Evolutionary conservation across 331 rosid genomes (phyloP).

Genomic region (Arachis monticola): DNA sequence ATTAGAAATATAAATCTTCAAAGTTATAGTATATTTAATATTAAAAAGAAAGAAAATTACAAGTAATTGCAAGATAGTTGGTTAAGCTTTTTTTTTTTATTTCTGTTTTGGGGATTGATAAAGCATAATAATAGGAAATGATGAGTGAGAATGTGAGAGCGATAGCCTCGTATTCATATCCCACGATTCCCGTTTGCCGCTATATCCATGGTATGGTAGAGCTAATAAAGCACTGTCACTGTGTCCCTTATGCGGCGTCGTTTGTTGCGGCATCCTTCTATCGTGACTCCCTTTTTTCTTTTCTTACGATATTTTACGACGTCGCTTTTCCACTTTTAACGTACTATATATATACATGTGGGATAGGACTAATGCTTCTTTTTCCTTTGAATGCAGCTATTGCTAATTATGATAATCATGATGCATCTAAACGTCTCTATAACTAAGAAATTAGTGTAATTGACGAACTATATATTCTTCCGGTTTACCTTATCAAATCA

Average conservation of each 20-base stretch:
- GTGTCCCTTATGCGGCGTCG: slow-evolving; percentile 30
- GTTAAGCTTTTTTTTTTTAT: background rate
- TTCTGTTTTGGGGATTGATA: slow-evolving; percentile 39
- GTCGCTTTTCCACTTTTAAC: slow-evolving; percentile 27
- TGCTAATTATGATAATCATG: too few species aligned
- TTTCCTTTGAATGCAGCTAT: background rate
- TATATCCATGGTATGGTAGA: background rate
- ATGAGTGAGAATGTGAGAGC: slow-evolving; percentile 23
- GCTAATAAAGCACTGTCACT: slow-evolving; percentile 7
- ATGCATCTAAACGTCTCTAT: background rate
- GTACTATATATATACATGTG: background rate
- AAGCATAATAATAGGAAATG: slow-evolving; percentile 18
- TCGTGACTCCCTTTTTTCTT: background rate
- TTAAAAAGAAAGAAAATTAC: too few species aligned
- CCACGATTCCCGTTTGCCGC: slow-evolving; percentile 51
- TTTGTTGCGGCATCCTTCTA: background rate
- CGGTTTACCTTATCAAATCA: background rate
- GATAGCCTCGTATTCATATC: slow-evolving; percentile 29
- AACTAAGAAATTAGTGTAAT: too few species aligned
- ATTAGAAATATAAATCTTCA: too few species aligned
- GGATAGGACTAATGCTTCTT: background rate
- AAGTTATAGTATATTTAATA: too few species aligned
- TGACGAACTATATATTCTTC: too few species aligned
- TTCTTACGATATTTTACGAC: background rate
- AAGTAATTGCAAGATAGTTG: too few species aligned